phyloP scores from a whole-genome alignment of 1,284 basidiomycete species.

The Ustilago sp. region DNA sequence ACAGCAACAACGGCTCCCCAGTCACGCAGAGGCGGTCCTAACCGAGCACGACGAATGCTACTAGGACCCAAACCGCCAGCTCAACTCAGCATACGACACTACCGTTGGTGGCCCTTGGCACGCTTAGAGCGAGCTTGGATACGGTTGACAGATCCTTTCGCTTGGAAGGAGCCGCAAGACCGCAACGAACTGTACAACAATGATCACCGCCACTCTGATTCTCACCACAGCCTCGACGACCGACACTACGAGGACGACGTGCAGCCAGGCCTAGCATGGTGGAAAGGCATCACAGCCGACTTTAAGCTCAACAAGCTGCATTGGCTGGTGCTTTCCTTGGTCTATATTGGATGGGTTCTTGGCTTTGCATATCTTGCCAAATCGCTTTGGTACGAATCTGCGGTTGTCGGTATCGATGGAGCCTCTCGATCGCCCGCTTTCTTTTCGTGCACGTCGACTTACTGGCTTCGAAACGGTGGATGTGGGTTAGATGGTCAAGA shows the following conservation, averaged over 20 bases:
- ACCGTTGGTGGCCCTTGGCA: slow-evolving; percentile 63
- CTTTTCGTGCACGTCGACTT: slow-evolving; percentile 61
- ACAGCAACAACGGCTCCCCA: background rate
- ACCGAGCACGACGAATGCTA: slow-evolving; percentile 24
- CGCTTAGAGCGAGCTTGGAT: slow-evolving; percentile 53
- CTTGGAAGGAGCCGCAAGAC: slow-evolving; percentile 48
- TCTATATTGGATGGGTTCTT: slow-evolving; percentile 61
- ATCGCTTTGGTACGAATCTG: slow-evolving; percentile 56
- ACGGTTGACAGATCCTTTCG: slow-evolving; percentile 35
- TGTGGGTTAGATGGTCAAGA: slow-evolving; percentile 80
- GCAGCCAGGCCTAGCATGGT: slow-evolving; percentile 31
- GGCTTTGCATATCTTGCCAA: slow-evolving; percentile 56
- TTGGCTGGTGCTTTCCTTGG: slow-evolving; percentile 51
- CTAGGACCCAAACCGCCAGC: slow-evolving; percentile 42
- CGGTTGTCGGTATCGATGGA: slow-evolving; percentile 25
- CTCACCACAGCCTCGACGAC: slow-evolving; percentile 6
- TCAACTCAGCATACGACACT: slow-evolving; percentile 50
- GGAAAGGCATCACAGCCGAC: slow-evolving; percentile 33
- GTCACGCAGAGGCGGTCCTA: background rate
- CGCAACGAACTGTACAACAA: background rate
- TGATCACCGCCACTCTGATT: background rate
- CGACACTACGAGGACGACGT: slow-evolving; percentile 11
- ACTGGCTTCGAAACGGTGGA: slow-evolving; percentile 65
- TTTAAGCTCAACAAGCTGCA: slow-evolving; percentile 51
- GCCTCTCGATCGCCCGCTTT: slow-evolving; percentile 33